Evolutionary conservation across 2,329 filamentous ascomycete genomes (phyloP).

Genomic region (Xylariaceae sp.): DNA sequence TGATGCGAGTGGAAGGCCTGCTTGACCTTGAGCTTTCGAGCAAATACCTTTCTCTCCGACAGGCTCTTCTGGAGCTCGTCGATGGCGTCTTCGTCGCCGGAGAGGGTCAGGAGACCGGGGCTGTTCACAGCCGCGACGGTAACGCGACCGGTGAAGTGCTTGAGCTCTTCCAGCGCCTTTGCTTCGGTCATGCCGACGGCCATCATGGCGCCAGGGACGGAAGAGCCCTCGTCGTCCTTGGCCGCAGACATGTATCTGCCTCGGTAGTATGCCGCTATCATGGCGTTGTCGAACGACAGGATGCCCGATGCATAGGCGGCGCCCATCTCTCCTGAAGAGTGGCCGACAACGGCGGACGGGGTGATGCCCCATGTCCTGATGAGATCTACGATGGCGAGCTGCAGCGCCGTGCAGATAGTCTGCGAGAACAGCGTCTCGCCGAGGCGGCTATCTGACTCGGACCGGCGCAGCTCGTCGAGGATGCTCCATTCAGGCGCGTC

Average conservation of each 20-base stretch:
- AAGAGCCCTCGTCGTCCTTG: not conserved
- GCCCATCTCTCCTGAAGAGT: conserved; percentile 6
- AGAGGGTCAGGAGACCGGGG: conserved; percentile 11
- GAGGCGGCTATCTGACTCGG: not conserved
- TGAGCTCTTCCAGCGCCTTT: conserved; percentile 27
- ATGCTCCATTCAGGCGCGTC: not conserved
- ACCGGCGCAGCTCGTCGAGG: not conserved
- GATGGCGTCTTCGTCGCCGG: conserved; percentile 16
- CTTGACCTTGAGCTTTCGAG: conserved; percentile 8
- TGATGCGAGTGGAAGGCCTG: conserved; percentile 16
- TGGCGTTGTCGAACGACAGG: conserved; percentile 1
- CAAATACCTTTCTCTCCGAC: conserved; percentile 7
- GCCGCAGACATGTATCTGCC: not conserved
- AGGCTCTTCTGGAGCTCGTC: conserved; percentile 2
- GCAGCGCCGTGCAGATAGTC: conserved; percentile 1
- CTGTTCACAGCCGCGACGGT: not conserved
- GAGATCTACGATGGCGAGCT: not conserved
- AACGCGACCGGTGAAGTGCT: conserved; percentile 24
- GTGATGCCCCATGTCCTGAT: not conserved
- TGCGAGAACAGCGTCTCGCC: not conserved
- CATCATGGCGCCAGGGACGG: conserved; percentile 39
- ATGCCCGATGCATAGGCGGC: conserved; percentile 2
- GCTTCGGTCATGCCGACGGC: conserved; percentile 36
- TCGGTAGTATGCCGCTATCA: conserved; percentile 3
- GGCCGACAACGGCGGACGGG: not conserved